Evolutionary conservation across 805 yeast genomes (phyloP).

Genomic region (Debaryomyces castellii): DNA sequence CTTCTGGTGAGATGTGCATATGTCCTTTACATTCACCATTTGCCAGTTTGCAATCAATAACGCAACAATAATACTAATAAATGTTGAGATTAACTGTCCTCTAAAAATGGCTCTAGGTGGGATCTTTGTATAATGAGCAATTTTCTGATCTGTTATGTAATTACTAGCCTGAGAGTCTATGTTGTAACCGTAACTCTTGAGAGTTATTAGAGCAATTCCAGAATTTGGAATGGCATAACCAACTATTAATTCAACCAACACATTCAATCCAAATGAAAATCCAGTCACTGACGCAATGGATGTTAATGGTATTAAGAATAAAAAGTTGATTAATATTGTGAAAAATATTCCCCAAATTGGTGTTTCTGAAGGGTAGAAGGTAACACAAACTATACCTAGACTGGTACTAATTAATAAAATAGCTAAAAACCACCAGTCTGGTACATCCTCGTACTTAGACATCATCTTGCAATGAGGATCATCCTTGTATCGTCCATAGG

Average conservation of each 20-base stretch:
- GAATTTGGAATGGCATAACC: slow-evolving; percentile 65
- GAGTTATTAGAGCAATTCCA: slow-evolving; percentile 57
- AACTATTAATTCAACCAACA: slow-evolving; percentile 60
- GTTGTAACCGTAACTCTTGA: slow-evolving; percentile 49
- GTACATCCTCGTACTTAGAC: slow-evolving; percentile 64
- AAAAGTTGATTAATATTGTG: slow-evolving; percentile 52
- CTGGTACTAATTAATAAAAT: slow-evolving; percentile 47
- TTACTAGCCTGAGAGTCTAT: slow-evolving; percentile 65
- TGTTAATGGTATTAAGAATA: slow-evolving; percentile 61
- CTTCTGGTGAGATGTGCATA: slow-evolving; percentile 36
- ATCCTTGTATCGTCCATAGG: slow-evolving; percentile 26
- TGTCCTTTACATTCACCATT: slow-evolving; percentile 30
- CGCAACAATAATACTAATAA: slow-evolving; percentile 33
- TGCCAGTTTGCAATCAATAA: slow-evolving; percentile 41
- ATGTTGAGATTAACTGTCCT: slow-evolving; percentile 40
- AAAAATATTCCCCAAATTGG: slow-evolving; percentile 66
- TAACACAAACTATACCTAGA: slow-evolving; percentile 44
- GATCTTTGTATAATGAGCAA: slow-evolving; percentile 58
- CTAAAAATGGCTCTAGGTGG: slow-evolving; percentile 62
- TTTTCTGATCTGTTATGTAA: slow-evolving; percentile 45
- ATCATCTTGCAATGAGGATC: slow-evolving; percentile 62
- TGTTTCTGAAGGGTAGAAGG: slow-evolving; percentile 50
- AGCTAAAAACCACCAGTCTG: slow-evolving; percentile 66
- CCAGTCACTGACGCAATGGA: slow-evolving; percentile 65
- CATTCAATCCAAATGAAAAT: slow-evolving; percentile 56